phyloP scores from a whole-genome alignment of 2,329 filamentous ascomycete genomes.

The Colletotrichum kahawae region DNA sequence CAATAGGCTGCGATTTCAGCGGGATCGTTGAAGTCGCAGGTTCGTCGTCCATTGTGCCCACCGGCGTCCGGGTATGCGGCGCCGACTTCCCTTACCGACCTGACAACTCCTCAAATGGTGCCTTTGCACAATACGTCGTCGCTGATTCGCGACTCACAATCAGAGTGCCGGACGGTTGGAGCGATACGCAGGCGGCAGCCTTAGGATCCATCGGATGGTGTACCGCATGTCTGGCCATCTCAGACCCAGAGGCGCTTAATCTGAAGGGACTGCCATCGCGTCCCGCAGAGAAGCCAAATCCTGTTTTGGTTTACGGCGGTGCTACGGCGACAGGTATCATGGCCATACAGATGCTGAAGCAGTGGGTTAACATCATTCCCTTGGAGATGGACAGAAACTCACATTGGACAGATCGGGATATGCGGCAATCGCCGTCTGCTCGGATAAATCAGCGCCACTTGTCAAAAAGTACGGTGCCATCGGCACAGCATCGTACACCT shows the following conservation, averaged over 20 bases:
- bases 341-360: conserved; percentile 30
- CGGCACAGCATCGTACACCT: background rate
- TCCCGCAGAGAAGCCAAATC: conserved; percentile 21
- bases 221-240: conserved; percentile 18
- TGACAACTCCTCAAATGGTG: background rate
- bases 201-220: conserved; percentile 29
- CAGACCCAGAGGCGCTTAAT: background rate
- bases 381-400: background rate
- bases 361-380: conserved; percentile 21
- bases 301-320: conserved; percentile 34
- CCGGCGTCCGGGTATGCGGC: background rate
- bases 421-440: background rate
- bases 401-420: background rate
- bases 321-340: conserved; percentile 32
- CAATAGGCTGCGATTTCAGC: conserved; percentile 29
- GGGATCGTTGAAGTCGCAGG: conserved; percentile 23
- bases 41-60: too few relatives aligned
- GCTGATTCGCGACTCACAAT: conserved; percentile 10
- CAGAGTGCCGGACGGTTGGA: conserved; percentile 24
- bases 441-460: background rate
- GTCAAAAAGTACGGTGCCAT: background rate
- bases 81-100: background rate
- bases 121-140: background rate
- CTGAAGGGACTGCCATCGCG: background rate
- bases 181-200: conserved; percentile 25